Percentiles rank a stretch among this genome's conserved stretches.
Conservation (phyloP, 441 rosid genomes). For the Rhodomyrtus psidioides region DNA sequence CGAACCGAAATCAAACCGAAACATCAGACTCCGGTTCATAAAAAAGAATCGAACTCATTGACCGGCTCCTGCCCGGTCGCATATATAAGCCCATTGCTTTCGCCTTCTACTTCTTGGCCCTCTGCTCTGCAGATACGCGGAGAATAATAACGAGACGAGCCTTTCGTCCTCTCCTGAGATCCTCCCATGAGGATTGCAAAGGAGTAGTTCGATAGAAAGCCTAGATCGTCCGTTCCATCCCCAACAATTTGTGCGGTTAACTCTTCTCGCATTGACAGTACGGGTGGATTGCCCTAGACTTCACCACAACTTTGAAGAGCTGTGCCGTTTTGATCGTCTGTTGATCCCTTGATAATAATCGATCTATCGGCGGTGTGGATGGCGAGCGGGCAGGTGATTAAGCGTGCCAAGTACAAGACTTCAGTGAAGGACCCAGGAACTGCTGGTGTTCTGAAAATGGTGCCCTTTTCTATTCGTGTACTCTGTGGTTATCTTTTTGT, state of each 20-base stretch:
- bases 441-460: conserved; percentile 61
- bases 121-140: not conserved
- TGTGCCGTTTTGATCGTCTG: not conserved
- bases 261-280: not conserved
- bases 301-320: not conserved
- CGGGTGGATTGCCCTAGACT: not conserved
- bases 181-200: not conserved
- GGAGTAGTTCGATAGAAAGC: not conserved
- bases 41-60: not conserved
- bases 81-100: not conserved
- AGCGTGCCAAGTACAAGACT: conserved; percentile 67
- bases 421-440: conserved; percentile 73
- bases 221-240: not conserved
- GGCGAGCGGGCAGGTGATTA: conserved; percentile 54
- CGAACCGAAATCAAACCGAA: not conserved
- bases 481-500: not conserved
- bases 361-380: conserved; percentile 7
- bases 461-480: not conserved
- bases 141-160: not conserved
- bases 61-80: not conserved
- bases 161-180: not conserved
- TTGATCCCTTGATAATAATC: not conserved
- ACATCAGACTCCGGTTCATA: not conserved
- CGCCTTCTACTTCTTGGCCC: not conserved
- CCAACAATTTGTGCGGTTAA: not conserved